These are phyloP conservation scores for Sugiyamaella sp. DNA, from an alignment of 1,139 yeast species.

Conservation along the genomic window DNA sequence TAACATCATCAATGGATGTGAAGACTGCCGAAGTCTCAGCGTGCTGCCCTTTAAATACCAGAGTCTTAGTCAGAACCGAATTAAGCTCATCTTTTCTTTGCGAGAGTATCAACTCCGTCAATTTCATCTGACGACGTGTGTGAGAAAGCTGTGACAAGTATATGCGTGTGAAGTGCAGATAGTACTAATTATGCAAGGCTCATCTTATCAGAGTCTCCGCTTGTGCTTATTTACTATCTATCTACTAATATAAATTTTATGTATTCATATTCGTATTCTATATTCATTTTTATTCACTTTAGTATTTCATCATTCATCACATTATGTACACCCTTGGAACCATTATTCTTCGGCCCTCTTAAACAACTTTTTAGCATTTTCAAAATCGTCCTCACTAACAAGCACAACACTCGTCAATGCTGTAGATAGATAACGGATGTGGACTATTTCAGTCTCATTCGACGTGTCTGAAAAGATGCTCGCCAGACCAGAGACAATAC, in stretches of 20 bases:
- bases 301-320: neutral
- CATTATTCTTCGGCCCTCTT: neutral
- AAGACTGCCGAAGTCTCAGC: constrained; percentile 3
- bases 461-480: constrained; percentile 48
- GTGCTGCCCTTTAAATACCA: neutral
- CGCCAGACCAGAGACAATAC: constrained; percentile 71
- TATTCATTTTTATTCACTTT: too few relatives aligned
- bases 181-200: too few relatives aligned
- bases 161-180: neutral
- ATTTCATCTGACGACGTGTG: constrained; percentile 6
- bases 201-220: too few relatives aligned
- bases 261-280: too few relatives aligned
- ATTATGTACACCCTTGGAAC: too few relatives aligned
- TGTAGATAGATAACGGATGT: constrained; percentile 65
- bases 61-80: neutral
- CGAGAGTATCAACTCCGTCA: neutral
- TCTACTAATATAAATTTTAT: too few relatives aligned
- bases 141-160: neutral
- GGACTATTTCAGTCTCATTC: constrained; percentile 33
- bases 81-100: constrained; percentile 3
- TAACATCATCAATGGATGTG: constrained; percentile 11
- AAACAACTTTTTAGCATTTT: constrained; percentile 23
- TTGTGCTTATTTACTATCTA: too few relatives aligned
- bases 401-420: constrained; percentile 63
- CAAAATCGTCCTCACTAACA: constrained; percentile 57